Evolutionary conservation across 139 green algal species (phyloP).

Genomic region (Closterium sp.): DNA sequence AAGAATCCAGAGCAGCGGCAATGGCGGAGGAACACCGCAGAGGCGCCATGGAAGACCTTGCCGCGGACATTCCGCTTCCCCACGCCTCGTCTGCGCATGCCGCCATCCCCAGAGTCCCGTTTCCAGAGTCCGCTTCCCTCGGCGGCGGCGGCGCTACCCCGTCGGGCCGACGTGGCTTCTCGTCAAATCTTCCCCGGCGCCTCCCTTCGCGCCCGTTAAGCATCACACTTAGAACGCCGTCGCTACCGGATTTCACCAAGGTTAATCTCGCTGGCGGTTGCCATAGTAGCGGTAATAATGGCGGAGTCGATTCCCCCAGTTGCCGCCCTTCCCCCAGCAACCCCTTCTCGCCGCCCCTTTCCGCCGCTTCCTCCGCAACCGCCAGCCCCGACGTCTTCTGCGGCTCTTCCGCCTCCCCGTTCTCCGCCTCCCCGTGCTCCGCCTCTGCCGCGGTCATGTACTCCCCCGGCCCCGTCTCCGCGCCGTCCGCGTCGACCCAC

Average conservation of each 20-base stretch:
- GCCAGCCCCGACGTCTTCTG: not conserved
- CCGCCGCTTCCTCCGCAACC: not conserved
- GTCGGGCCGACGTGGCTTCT: too few relatives aligned
- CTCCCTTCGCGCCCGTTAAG: not conserved
- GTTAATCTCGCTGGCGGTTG: not conserved
- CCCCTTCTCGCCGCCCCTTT: not conserved
- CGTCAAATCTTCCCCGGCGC: too few relatives aligned
- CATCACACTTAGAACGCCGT: not conserved
- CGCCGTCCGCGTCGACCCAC: not conserved
- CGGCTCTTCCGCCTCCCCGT: not conserved
- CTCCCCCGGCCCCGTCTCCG: not conserved
- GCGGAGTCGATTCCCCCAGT: not conserved
- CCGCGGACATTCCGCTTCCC: not conserved
- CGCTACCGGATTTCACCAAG: not conserved
- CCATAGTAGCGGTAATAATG: not conserved
- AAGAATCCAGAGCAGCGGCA: not conserved
- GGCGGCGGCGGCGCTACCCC: too few relatives aligned
- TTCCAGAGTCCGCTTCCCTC: not conserved
- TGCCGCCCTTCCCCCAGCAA: not conserved
- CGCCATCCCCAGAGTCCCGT: not conserved
- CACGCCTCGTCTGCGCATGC: not conserved
- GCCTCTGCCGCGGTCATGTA: not conserved
- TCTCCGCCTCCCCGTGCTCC: not conserved
- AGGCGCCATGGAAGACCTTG: not conserved
- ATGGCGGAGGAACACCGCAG: not conserved